Evolutionary conservation across 345 rosid species (phyloP).

Genomic region (Microthlaspi erraticum): DNA sequence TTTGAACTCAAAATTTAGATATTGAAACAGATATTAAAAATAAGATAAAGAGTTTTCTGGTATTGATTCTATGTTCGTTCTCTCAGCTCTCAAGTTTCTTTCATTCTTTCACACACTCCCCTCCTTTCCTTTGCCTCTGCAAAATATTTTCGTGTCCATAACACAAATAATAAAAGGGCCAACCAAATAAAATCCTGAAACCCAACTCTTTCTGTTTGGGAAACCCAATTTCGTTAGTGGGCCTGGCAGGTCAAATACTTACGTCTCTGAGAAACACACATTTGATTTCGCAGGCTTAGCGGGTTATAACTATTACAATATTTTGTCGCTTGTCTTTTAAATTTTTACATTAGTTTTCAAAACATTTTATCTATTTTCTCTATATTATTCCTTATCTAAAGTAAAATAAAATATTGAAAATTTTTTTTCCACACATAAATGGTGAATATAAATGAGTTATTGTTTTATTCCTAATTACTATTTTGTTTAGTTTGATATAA

Average conservation of each 20-base stretch:
- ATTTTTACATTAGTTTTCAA: no score
- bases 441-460: no score
- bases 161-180: neutral
- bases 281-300: no score
- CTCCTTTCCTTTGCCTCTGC: neutral
- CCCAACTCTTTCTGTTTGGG: neutral
- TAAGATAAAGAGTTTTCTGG: neutral
- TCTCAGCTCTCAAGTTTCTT: neutral
- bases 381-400: no score
- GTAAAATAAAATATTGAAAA: no score
- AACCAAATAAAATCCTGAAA: neutral
- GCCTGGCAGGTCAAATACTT: neutral
- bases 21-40: neutral
- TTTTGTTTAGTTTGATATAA: no score
- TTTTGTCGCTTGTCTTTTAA: no score
- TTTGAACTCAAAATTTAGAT: neutral
- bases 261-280: neutral
- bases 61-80: no score
- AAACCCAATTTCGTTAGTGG: constrained; percentile 1
- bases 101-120: neutral
- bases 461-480: no score
- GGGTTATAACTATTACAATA: no score
- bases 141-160: constrained; percentile 3
- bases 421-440: no score
- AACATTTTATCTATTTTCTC: no score